A percentile compares a stretch with the other conserved stretches of the same genome.
These are phyloP conservation scores for Garcia nutans DNA, from an alignment of 345 rosid genomes.

Conservation along the genomic window DNA sequence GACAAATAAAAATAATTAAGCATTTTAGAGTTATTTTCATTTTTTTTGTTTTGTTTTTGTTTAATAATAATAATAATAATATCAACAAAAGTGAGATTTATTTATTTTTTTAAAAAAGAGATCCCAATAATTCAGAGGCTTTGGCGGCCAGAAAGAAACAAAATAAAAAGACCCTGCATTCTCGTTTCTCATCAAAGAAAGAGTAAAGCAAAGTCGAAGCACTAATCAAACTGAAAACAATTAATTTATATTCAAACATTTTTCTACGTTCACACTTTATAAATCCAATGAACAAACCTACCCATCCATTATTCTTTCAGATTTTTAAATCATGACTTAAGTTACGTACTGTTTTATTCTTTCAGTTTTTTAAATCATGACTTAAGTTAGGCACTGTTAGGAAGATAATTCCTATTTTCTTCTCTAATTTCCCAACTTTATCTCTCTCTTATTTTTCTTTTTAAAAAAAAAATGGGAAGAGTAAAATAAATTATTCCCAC, in stretches of 20 bases:
- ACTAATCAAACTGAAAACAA: not conserved
- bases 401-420: not conserved
- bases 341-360: too few species aligned
- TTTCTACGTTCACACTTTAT: constrained; percentile 2
- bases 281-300: not conserved
- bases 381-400: not conserved
- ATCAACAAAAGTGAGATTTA: too few species aligned
- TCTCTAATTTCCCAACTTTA: too few species aligned
- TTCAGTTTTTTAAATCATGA: not conserved
- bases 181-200: not conserved
- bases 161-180: constrained; percentile 1
- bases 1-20: not conserved
- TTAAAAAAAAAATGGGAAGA: too few species aligned
- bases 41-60: too few species aligned
- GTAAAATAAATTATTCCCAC: too few species aligned
- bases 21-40: not conserved
- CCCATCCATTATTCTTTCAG: not conserved
- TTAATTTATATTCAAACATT: not conserved
- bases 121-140: not conserved
- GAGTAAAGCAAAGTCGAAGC: too few species aligned
- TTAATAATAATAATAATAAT: too few species aligned
- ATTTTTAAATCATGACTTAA: too few species aligned
- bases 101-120: too few species aligned
- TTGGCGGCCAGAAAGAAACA: constrained; percentile 4
- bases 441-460: too few species aligned